Conservation (phyloP, 2,329 filamentous ascomycete genomes). For the Paecilomyces sp. region DNA sequence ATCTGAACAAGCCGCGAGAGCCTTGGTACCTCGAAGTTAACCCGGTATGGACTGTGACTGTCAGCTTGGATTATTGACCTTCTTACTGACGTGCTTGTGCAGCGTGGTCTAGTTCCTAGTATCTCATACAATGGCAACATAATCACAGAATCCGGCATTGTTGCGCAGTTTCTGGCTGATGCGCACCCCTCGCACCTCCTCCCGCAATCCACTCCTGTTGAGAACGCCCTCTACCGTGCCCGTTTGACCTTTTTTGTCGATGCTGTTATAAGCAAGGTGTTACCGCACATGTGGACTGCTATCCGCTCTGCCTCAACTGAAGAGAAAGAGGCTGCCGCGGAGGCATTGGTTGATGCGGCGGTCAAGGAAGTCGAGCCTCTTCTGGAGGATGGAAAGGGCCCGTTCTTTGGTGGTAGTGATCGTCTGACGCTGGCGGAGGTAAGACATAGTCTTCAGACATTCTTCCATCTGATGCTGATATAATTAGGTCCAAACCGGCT, state of each 20-base stretch:
- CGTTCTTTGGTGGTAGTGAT: conserved; percentile 59
- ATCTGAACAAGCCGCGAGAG: conserved; percentile 61
- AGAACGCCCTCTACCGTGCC: conserved; percentile 56
- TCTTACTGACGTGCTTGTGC: conserved; percentile 1
- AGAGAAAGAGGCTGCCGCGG: conserved; percentile 43
- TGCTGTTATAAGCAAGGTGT: conserved; percentile 58
- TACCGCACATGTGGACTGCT: conserved; percentile 40
- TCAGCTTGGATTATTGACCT: not conserved
- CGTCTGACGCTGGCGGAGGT: conserved; percentile 70
- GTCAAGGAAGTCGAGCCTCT: conserved; percentile 69
- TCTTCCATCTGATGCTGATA: conserved; percentile 4
- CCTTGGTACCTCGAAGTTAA: conserved; percentile 71
- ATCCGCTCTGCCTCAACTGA: conserved; percentile 42
- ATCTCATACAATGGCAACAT: conserved; percentile 63
- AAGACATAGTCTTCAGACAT: conserved; percentile 13
- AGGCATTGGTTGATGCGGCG: conserved; percentile 49
- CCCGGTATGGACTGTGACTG: conserved; percentile 40
- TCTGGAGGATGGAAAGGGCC: conserved; percentile 43
- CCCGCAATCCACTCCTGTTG: conserved; percentile 46
- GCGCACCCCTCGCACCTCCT: conserved; percentile 61
- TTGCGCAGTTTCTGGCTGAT: conserved; percentile 66
- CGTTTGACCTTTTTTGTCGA: conserved; percentile 66
- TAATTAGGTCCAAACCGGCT: conserved; percentile 53
- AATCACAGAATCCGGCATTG: conserved; percentile 65
- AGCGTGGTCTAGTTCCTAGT: conserved; percentile 66